Evolutionary conservation across 805 yeast species (phyloP).

Genomic region (Pichia membranifaciens): DNA sequence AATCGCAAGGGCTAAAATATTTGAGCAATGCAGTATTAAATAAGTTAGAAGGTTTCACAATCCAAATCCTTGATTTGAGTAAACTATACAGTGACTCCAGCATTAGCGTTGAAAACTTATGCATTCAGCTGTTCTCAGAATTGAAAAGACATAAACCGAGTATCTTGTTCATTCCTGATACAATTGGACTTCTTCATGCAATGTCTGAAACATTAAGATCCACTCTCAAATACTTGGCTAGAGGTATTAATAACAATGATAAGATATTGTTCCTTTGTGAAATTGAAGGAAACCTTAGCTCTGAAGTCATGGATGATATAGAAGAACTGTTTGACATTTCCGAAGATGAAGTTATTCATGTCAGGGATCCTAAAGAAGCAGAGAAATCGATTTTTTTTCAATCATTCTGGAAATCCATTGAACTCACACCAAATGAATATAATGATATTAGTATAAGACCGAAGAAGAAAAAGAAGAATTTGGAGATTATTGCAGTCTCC

Average conservation of each 20-base stretch:
- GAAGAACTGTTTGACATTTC: conserved; percentile 54
- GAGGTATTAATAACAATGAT: conserved; percentile 66
- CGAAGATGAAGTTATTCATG: conserved; percentile 41
- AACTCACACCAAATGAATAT: conserved; percentile 66
- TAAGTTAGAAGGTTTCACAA: conserved; percentile 81
- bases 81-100: conserved; percentile 72
- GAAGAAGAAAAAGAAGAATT: conserved; percentile 38
- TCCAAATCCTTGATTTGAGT: conserved; percentile 80
- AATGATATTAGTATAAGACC: conserved; percentile 58
- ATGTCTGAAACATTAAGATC: conserved; percentile 65
- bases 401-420: conserved; percentile 46
- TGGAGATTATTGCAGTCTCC: conserved; percentile 25
- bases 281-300: conserved; percentile 37
- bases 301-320: conserved; percentile 36
- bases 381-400: conserved; percentile 56
- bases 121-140: conserved; percentile 80
- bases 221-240: conserved; percentile 62
- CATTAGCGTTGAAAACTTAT: conserved; percentile 73
- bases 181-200: conserved; percentile 69
- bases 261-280: conserved; percentile 69
- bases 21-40: conserved; percentile 76
- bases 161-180: conserved; percentile 73
- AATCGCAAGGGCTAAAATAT: conserved; percentile 85
- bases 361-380: conserved; percentile 34
- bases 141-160: conserved; percentile 88